phyloP scores from a whole-genome alignment of 306 rosid genomes.

The Senna siamea region DNA sequence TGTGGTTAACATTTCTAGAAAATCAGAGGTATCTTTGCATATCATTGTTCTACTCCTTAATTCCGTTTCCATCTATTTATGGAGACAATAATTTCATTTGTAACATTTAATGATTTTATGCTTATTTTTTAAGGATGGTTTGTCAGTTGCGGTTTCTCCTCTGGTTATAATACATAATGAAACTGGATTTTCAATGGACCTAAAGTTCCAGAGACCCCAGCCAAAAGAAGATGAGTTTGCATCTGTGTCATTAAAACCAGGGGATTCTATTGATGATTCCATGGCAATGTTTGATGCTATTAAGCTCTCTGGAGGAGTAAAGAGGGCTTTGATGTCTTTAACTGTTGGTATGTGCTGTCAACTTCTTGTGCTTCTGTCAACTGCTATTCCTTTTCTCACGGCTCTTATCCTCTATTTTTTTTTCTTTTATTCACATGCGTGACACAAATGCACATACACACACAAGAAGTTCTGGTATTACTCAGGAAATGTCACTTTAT shows the following conservation, averaged over 20 bases:
- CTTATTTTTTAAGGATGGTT: constrained; percentile 62
- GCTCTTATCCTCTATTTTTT: constrained; percentile 17
- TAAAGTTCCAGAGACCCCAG: constrained; percentile 70
- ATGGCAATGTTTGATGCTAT: constrained; percentile 81
- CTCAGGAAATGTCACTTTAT: background rate
- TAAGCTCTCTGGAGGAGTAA: constrained; percentile 75
- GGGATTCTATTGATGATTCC: constrained; percentile 88
- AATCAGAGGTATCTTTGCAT: constrained; percentile 68
- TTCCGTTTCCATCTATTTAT: constrained; percentile 22
- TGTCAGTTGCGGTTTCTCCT: constrained; percentile 73
- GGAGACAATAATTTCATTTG: constrained; percentile 1
- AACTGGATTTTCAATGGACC: constrained; percentile 74
- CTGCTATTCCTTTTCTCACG: constrained; percentile 23
- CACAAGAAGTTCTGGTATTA: constrained; percentile 16
- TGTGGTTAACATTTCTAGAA: constrained; percentile 71
- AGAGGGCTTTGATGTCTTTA: constrained; percentile 80
- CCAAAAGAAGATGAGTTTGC: constrained; percentile 75
- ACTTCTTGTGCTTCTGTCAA: constrained; percentile 24
- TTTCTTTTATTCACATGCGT: constrained; percentile 17
- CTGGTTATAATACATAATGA: constrained; percentile 76
- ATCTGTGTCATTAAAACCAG: constrained; percentile 65
- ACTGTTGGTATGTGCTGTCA: constrained; percentile 69
- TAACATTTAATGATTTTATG: background rate
- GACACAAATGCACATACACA: background rate
- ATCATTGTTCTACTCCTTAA: constrained; percentile 24